phyloP scores from a whole-genome alignment of 371 early-diverging fungal genomes.

The Mucor racemosus region DNA sequence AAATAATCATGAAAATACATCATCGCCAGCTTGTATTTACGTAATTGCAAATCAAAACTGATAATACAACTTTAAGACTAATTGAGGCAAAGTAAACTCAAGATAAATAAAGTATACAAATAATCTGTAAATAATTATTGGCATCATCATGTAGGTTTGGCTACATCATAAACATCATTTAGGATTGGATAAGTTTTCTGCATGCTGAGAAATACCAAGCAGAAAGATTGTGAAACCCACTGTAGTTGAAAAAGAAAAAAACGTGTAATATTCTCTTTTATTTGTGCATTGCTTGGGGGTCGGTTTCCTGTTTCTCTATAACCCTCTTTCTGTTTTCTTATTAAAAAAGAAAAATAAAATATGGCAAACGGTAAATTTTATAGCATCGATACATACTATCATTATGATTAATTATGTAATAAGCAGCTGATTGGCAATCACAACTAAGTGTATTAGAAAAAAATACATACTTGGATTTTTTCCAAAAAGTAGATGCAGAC shows the following conservation, averaged over 20 bases:
- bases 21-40: too few species aligned
- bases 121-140: too few species aligned
- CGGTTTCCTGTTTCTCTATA: neutral
- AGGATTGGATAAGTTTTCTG: neutral
- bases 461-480: constrained; percentile 67
- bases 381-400: neutral
- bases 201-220: neutral
- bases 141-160: too few species aligned
- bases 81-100: too few species aligned
- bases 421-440: constrained; percentile 30
- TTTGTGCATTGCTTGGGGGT: constrained; percentile 5
- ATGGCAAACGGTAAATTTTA: neutral
- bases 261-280: neutral
- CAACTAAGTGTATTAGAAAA: constrained; percentile 68
- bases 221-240: constrained; percentile 3
- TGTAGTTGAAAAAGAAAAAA: constrained; percentile 7
- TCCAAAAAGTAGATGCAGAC: constrained; percentile 69
- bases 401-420: neutral
- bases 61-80: too few species aligned
- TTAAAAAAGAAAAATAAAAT: too few species aligned
- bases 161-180: neutral
- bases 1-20: too few species aligned
- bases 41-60: too few species aligned
- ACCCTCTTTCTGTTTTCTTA: neutral
- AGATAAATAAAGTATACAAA: too few species aligned